phyloP scores from a whole-genome alignment of 768 basidiomycete genomes.

The Neoboletus magnificus region DNA sequence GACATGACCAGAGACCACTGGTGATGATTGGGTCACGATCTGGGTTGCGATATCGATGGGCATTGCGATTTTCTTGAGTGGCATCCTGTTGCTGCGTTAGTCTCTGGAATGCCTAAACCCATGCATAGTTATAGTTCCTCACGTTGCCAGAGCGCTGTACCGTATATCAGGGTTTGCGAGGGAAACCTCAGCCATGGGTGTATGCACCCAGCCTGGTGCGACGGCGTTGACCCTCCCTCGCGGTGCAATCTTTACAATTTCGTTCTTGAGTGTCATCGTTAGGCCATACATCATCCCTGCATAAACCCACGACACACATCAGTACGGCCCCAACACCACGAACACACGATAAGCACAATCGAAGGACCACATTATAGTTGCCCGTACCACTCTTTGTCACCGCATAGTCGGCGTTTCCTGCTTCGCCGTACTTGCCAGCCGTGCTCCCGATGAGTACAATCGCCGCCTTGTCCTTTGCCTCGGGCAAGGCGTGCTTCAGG shows the following conservation, averaged over 20 bases:
- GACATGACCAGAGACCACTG: conserved; percentile 61
- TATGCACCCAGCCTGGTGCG: conserved; percentile 63
- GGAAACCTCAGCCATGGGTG: conserved; percentile 59
- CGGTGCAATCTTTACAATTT: conserved; percentile 71
- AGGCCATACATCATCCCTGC: conserved; percentile 70
- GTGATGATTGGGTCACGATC: conserved; percentile 56
- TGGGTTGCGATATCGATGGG: conserved; percentile 63
- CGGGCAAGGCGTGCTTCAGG: conserved; percentile 37
- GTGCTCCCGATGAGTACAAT: conserved; percentile 67
- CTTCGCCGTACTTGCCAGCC: conserved; percentile 69
- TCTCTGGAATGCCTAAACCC: not conserved
- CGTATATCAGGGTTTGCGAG: conserved; percentile 52
- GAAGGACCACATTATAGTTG: not conserved
- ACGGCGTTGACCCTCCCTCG: conserved; percentile 62
- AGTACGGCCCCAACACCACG: not conserved
- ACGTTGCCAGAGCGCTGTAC: conserved; percentile 67
- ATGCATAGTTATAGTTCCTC: conserved; percentile 19
- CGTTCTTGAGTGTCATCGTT: conserved; percentile 65
- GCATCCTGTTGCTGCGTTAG: conserved; percentile 41
- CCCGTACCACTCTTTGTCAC: conserved; percentile 58
- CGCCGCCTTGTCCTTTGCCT: conserved; percentile 48
- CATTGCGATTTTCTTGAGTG: conserved; percentile 63
- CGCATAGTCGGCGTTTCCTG: conserved; percentile 61
- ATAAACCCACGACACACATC: not conserved
- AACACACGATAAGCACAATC: not conserved